phyloP scores from a whole-genome alignment of 495 filamentous ascomycete genomes.

The Aspergillus avenaceus region DNA sequence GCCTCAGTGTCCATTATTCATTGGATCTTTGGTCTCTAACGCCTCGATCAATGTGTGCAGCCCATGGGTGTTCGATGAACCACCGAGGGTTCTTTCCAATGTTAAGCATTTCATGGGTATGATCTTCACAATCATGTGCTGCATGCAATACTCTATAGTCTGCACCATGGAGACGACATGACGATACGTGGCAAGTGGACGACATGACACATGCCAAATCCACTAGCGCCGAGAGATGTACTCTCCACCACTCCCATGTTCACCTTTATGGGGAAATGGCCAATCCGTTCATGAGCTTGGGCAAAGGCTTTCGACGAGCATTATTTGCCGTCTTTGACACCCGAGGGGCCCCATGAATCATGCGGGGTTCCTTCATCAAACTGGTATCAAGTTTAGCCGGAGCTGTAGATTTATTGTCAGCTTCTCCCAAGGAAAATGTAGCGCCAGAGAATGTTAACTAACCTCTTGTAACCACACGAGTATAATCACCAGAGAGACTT shows the following conservation, averaged over 20 bases:
- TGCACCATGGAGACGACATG: slow-evolving; percentile 2
- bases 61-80: too few relatives aligned
- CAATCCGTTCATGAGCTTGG: slow-evolving; percentile 60
- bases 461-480: slow-evolving; percentile 55
- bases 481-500: slow-evolving; percentile 63
- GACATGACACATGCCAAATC: slow-evolving; percentile 7
- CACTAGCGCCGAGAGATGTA: slow-evolving; percentile 6
- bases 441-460: slow-evolving; percentile 15
- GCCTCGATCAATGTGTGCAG: too few relatives aligned
- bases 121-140: too few relatives aligned
- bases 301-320: slow-evolving; percentile 67
- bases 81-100: too few relatives aligned
- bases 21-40: background rate
- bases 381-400: slow-evolving; percentile 81
- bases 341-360: slow-evolving; percentile 68
- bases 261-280: slow-evolving; percentile 36
- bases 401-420: slow-evolving; percentile 40
- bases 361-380: slow-evolving; percentile 83
- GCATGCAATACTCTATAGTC: too few relatives aligned
- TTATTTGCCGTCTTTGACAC: slow-evolving; percentile 56
- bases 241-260: slow-evolving; percentile 14
- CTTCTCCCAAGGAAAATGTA: too few relatives aligned
- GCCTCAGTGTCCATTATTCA: background rate
- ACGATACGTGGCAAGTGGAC: slow-evolving; percentile 12
- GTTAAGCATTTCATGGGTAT: too few relatives aligned